phyloP scores from a whole-genome alignment of 768 basidiomycete genomes.

The Termitomyces sp. region DNA sequence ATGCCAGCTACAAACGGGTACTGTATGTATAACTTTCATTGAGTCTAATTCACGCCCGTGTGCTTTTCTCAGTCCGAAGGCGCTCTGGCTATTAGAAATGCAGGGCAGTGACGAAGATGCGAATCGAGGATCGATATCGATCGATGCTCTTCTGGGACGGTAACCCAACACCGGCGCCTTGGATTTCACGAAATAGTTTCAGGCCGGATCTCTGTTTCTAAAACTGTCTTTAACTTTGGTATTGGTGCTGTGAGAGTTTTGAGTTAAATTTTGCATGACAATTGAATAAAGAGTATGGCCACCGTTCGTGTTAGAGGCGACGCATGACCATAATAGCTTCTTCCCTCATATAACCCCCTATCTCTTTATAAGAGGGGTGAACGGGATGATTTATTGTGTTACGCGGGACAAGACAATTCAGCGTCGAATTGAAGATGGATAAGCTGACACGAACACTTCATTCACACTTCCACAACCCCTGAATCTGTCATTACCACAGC shows the following conservation, averaged over 20 bases:
- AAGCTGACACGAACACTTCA: conserved; percentile 41
- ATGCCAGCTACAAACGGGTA: background rate
- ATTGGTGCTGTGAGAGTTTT: conserved; percentile 61
- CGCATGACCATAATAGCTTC: conserved; percentile 85
- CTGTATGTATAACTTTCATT: background rate
- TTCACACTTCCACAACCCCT: conserved; percentile 97
- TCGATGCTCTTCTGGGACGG: background rate
- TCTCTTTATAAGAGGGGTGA: conserved; percentile 71
- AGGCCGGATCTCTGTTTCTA: conserved; percentile 74
- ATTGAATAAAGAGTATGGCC: background rate
- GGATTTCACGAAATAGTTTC: background rate
- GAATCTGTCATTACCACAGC: conserved; percentile 93
- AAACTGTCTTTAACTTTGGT: conserved; percentile 80
- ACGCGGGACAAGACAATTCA: background rate
- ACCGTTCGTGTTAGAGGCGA: conserved; percentile 91
- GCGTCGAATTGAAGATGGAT: background rate
- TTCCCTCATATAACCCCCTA: conserved; percentile 72
- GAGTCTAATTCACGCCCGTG: background rate
- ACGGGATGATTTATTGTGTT: conserved; percentile 63
- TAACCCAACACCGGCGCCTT: background rate
- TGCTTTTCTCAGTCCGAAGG: background rate
- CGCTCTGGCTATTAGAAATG: background rate
- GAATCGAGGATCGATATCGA: background rate
- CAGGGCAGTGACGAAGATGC: background rate
- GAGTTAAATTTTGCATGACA: background rate